These are phyloP conservation scores for Suhomyces panamericanus DNA, from an alignment of 1,139 yeast species.

Conservation along the genomic window DNA sequence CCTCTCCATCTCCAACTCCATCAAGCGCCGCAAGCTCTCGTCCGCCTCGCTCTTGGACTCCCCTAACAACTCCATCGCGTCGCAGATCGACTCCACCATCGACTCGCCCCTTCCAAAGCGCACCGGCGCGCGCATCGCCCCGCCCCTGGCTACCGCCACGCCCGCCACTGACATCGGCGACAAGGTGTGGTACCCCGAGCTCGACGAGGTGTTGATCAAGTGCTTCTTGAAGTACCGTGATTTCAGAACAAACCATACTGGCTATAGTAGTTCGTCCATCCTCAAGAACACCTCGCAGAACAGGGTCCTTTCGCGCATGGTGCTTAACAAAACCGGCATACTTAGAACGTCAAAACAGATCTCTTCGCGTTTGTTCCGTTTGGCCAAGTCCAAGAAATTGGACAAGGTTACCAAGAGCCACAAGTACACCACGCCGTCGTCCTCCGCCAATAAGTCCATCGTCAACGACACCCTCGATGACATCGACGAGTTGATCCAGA, in stretches of 20 bases:
- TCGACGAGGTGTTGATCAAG: conserved; percentile 39
- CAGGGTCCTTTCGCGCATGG: conserved; percentile 44
- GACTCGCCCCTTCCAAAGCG: conserved; percentile 34
- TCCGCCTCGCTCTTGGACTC: conserved; percentile 24
- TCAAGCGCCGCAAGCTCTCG: conserved; percentile 15
- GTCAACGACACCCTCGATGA: conserved; percentile 12
- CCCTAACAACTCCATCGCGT: conserved; percentile 41
- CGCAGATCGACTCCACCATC: conserved; percentile 37
- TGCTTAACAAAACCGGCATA: conserved; percentile 39
- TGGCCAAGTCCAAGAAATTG: conserved; percentile 21
- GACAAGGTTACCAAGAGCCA: conserved; percentile 17
- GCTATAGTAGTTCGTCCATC: conserved; percentile 22
- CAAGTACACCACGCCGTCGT: conserved; percentile 9
- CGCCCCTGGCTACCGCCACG: conserved; percentile 3
- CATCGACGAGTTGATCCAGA: conserved; percentile 17
- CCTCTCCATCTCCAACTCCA: conserved; percentile 11
- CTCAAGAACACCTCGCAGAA: conserved; percentile 41
- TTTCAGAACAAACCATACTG: conserved; percentile 31
- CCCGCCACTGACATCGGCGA: conserved; percentile 10
- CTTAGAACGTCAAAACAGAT: conserved; percentile 44
- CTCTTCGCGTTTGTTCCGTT: conserved; percentile 29
- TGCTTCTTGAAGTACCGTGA: conserved; percentile 40
- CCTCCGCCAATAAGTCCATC: conserved; percentile 9
- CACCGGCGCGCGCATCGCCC: background rate
- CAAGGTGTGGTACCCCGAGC: conserved; percentile 40